Base-by-base conservation (phyloP, 768 basidiomycete species). In the Wakefieldia striispora region DNA sequence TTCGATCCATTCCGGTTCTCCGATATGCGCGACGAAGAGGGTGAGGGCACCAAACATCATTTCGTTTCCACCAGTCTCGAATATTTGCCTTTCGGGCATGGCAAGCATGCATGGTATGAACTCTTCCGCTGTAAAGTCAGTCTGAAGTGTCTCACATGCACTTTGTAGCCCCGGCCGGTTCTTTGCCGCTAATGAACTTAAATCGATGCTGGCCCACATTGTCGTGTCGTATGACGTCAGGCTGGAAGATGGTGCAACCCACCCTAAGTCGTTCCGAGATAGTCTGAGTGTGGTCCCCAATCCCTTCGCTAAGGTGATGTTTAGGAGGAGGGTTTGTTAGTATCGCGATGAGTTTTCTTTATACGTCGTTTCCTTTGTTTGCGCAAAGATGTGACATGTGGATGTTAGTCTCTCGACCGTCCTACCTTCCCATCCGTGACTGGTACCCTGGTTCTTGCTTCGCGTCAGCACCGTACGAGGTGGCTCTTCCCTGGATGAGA, bases 1-100 rank as follows among this genome's bases (percentile, higher is more conserved):
- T 33, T 33, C 14, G 33, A 33, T 16, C 33, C 33, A 14, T 33
- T 76, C 62, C 75, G 80, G 13, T 81, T 78, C 54, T 67, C 68
- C 1, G 58, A 69, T 9, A 65, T 70, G 52, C 58, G 68, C 47
- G 67, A 73, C 17, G 62, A 67, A 6, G 70, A 27, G 10, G 14
- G 59, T 3, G 73, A 73, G 21, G 51, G 50, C 16, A 53, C 55
- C 12, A 71, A 68, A 54, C 60, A 71, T 47, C 70, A 70, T 41
- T 64, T 71, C 43, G 65, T 66, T 31, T 62, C 68, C 12, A 68
- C 72, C 1, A 62, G 61, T 34, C 67, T 24, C 37, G 60, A 50
- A 16, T 74, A 61, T 43, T 41, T 74, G 17, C 48, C 64, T 40
- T 33, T 33, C 33, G 33, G 33, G 16, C 33, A 33, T 7, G 33